These are phyloP conservation scores for Coelastrella sp. DNA, from an alignment of 139 green algal genomes.

Conservation along the genomic window DNA sequence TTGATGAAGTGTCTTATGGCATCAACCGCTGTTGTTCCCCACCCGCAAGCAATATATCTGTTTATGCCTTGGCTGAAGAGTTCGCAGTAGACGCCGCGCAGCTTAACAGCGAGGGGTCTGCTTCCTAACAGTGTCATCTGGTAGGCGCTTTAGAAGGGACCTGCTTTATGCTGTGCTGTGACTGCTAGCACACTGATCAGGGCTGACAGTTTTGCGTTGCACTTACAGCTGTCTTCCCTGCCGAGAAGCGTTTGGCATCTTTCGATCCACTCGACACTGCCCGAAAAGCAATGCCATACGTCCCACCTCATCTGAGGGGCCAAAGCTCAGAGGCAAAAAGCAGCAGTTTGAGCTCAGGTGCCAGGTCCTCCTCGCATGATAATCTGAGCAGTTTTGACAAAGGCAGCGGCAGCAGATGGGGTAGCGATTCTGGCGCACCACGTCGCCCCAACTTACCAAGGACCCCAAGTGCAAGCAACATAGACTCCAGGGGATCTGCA, in stretches of 20 bases:
- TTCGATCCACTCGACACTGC: neutral
- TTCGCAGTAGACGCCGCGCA: neutral
- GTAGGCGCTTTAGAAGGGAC: neutral
- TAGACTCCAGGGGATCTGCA: constrained; percentile 13
- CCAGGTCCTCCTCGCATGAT: constrained; percentile 8
- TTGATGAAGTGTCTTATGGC: too few species aligned
- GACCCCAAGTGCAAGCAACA: constrained; percentile 17
- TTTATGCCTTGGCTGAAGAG: too few species aligned
- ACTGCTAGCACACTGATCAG: too few species aligned
- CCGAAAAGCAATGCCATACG: constrained; percentile 36
- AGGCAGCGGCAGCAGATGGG: constrained; percentile 22
- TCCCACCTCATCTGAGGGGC: constrained; percentile 43
- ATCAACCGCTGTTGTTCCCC: too few species aligned
- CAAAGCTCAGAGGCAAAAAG: neutral
- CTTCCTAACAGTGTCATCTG: constrained; percentile 3
- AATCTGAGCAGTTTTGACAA: constrained; percentile 29
- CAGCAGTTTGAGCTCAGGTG: neutral
- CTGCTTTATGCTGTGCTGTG: neutral
- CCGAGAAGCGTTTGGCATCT: neutral
- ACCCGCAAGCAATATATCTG: too few species aligned
- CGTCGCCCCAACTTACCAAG: constrained; percentile 4
- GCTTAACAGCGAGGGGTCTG: neutral
- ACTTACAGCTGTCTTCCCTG: neutral
- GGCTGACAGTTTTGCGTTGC: too few species aligned
- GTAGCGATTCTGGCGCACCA: neutral